Base-by-base conservation (phyloP, 768 basidiomycete genomes). In the Naganishia randhawae region DNA sequence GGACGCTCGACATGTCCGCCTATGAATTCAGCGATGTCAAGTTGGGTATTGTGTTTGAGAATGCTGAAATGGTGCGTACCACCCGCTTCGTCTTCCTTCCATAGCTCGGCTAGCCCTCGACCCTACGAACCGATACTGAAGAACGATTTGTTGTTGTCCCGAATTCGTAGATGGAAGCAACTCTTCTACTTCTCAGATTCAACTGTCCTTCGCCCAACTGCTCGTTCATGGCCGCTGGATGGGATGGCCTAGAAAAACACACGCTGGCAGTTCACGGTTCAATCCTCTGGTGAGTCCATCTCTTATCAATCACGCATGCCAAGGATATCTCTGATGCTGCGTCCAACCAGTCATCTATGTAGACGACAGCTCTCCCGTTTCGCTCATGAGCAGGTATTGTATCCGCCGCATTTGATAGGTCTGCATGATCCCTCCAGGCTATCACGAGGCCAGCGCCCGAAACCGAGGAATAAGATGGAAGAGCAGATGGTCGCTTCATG, bases 321-420 rank as follows among this genome's bases (percentile, higher is more conserved):
- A n/a, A 10, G 10, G 29, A 29, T 7, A 31, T 53, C 33, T 50
- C 48, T 3, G 10, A 11, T 48, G 25, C 39, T n/a, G 16, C 62
- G 1, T n/a, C 17, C 11, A 6, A 33, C 6, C 67, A 93, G 91
- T 73, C 91, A 92, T 72, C 77, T 99, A 1, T 99, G 96, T 77
- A 87, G 92, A 66, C 84, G 87, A 61, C 84, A 84, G 78, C 94
- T 97, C 82, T 96, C 96, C 73, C 89, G 98, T 42, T 99, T 99
- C 78, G 84, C 91, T 1, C 94, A 99, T 80, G 95, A 99, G 78
- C 95, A 97, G 75, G 85, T 87, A 1, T 78, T 96, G 31, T 99
- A 95, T 76, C 83, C 87, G 1, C 83, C 85, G 7, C 81, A 84
- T 77, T 69, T 87, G 75, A 81, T 95, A 4, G 82, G 85, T 8